Conservation (phyloP, 129 eudicot species). For the Ambrosia artemisiifolia region DNA sequence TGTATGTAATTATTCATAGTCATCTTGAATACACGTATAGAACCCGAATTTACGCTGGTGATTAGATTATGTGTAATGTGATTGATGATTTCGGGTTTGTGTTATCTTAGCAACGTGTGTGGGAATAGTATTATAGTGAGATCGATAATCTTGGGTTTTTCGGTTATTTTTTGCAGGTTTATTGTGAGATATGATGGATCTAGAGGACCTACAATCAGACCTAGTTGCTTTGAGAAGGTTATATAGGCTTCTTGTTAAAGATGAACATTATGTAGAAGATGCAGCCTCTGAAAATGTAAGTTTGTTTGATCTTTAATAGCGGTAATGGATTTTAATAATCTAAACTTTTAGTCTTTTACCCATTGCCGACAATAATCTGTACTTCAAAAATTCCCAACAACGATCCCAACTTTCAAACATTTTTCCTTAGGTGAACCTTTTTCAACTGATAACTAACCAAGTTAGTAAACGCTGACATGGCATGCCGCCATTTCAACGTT, state of each 20-base stretch:
- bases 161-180: neutral
- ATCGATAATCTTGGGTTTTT: neutral
- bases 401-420: no score
- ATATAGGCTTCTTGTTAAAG: constrained; percentile 33
- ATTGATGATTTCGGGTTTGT: neutral
- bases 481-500: no score
- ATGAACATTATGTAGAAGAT: constrained; percentile 13
- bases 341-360: no score
- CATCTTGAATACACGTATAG: no score
- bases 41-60: constrained; percentile 11
- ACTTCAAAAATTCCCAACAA: no score
- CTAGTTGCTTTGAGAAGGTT: constrained; percentile 28
- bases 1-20: neutral
- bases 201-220: constrained; percentile 16
- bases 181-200: constrained; percentile 25
- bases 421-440: no score
- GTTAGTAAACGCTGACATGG: no score
- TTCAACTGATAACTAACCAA: no score
- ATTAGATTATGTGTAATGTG: constrained; percentile 2
- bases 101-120: no score
- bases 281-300: constrained; percentile 27
- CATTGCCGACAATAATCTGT: no score
- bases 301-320: neutral
- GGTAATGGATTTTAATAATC: no score
- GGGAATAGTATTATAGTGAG: no score